These are phyloP conservation scores for Plectosphaerella sp. DNA, from an alignment of 2,329 filamentous ascomycete genomes.

Conservation along the genomic window DNA sequence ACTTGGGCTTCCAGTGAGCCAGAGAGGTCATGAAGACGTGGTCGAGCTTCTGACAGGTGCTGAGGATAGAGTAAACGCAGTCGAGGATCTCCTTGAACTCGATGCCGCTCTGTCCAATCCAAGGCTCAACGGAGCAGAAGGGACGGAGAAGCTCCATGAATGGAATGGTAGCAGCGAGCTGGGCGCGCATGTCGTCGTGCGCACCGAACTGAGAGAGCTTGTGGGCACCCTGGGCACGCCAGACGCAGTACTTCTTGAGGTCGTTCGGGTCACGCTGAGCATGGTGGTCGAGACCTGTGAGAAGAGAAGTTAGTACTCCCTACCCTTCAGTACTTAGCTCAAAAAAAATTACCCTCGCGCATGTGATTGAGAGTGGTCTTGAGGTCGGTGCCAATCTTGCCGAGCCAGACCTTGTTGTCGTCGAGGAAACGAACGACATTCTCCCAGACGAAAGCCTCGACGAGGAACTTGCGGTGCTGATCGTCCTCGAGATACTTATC, in stretches of 20 bases:
- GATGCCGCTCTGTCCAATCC: slow-evolving; percentile 3
- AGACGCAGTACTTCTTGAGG: not conserved
- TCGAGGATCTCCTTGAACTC: slow-evolving; percentile 20
- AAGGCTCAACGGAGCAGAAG: not conserved
- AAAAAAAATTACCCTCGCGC: too few species aligned
- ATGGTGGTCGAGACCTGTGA: not conserved
- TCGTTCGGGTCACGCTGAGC: not conserved
- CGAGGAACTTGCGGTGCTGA: not conserved
- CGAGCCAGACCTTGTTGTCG: not conserved
- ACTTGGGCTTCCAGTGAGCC: not conserved
- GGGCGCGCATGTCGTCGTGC: not conserved
- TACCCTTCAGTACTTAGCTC: too few species aligned
- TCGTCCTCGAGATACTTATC: not conserved
- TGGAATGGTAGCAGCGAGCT: not conserved
- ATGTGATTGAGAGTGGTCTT: not conserved
- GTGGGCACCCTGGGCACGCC: not conserved
- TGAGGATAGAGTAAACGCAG: slow-evolving; percentile 19
- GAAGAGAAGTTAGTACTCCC: not conserved
- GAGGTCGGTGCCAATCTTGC: not conserved
- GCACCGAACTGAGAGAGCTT: not conserved
- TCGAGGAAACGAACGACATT: not conserved
- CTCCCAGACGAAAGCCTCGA: not conserved
- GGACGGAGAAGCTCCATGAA: not conserved
- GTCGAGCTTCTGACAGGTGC: slow-evolving; percentile 19
- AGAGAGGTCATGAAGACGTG: slow-evolving; percentile 3